Base-by-base conservation (phyloP, 2,329 filamentous ascomycete species). In the Calycina herbarum region DNA sequence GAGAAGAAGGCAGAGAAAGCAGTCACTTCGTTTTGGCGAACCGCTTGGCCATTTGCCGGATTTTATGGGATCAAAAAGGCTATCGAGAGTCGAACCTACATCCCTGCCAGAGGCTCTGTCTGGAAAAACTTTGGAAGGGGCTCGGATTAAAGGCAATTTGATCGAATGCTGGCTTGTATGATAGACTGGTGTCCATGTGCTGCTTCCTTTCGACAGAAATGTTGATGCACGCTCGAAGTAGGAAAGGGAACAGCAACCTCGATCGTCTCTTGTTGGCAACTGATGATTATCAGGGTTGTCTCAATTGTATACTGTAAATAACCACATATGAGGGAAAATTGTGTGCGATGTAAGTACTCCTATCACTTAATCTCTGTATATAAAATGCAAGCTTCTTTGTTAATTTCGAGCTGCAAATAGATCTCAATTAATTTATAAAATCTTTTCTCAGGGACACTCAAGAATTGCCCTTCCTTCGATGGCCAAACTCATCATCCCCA, bases 1-100 rank as follows among this genome's bases (percentile, higher is more conserved):
- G 79, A 81, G 66, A 75, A 79, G 59, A 75, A 76, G 61, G 78
- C 77, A 68, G 75, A 78, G 65, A 75, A 72, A 64, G 69, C 67
- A 61, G 59, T 77, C 77, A 69, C 24, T 29, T 48, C 29, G 10
- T 64, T 42, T 40, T 76, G 80, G 64, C 78, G 78, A 63, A 68
- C 82, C 57, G 84, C 82, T 76, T 83, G 82, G 81, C 87, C 87
- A 0, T 71, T 89, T 17, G 84, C 83, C 0, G 87, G 86, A 0
- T 72, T 89, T 1, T 85, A 84, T 64, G 87, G 87, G 1, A 83
- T 89, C 61, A 82, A 78, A 73, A 84, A 84, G 76, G 82, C 84
- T 42, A 87, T 89, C 62, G 76, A 80, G 73, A 87, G 85, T 72
- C 79, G 70, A 33, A 70, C 71, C 15, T 77, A 77, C 67, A 24